These are phyloP conservation scores for Colletotrichum sp. DNA, from an alignment of 2,329 filamentous ascomycete species.

Conservation along the genomic window DNA sequence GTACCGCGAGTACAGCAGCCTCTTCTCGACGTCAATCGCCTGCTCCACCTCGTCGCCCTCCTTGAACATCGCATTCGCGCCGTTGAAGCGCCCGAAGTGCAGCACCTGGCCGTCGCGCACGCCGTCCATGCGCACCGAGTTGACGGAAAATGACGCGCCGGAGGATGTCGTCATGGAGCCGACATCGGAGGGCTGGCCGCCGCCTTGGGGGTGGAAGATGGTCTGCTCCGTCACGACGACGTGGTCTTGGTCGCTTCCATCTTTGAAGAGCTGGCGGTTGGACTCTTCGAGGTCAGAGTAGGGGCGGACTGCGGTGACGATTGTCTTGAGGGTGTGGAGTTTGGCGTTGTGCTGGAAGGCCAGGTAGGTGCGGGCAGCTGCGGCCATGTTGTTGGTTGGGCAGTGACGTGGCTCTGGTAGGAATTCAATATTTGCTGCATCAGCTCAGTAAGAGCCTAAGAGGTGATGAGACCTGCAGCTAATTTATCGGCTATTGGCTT, in stretches of 20 bases:
- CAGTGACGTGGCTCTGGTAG: too few species aligned
- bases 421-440: too few species aligned
- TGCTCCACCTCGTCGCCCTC: constrained; percentile 55
- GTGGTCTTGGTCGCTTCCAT: constrained; percentile 51
- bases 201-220: constrained; percentile 79
- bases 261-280: constrained; percentile 63
- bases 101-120: constrained; percentile 59
- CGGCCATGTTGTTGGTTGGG: too few species aligned
- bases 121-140: constrained; percentile 59
- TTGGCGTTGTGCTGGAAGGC: constrained; percentile 49
- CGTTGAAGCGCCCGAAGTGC: constrained; percentile 66
- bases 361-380: constrained; percentile 40
- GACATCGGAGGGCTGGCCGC: constrained; percentile 73
- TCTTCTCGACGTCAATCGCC: constrained; percentile 62
- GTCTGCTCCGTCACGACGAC: constrained; percentile 67
- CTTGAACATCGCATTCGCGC: constrained; percentile 34
- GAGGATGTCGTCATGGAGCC: constrained; percentile 54
- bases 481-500: too few species aligned
- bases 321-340: constrained; percentile 45
- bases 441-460: too few species aligned
- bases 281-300: constrained; percentile 53
- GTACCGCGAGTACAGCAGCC: constrained; percentile 67
- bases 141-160: constrained; percentile 52
- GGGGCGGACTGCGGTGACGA: constrained; percentile 50
- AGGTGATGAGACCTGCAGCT: too few species aligned